Base-by-base conservation (phyloP, 345 rosid species). In the Sapria himalayana region DNA sequence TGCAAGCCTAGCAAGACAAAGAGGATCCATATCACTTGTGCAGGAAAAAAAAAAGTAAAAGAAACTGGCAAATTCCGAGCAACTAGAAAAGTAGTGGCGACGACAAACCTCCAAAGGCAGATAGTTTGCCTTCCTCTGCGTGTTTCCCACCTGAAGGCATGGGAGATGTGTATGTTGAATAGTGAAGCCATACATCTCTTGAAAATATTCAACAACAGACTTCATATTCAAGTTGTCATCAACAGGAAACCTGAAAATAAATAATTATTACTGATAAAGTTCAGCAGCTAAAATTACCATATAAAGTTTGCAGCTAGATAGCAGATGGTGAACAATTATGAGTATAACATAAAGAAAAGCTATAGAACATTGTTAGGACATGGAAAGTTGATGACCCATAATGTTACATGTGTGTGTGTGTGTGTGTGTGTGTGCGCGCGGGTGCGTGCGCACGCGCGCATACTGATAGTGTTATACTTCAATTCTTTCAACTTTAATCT, bases 101-200 rank as follows among this genome's bases (percentile, higher is more conserved):
- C 10, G 20, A 15, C 42, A 11, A 34, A 89, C 98, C 86, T 91
- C 99, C 99, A 91, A 74, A n/a, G 99, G 99, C 52, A 91, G 69
- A 64, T 91, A 91, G 50, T 79, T 91, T 19, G 96, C 93, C 64
- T 84, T 91, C 61, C 72, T 80, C 49, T 91, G 93, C n/a, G n/a
- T n/a, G 67, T 84, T 91, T 55, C 99, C 99, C 29, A 91, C 99
- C 72, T 80, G 92, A 58, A 91, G 96, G 51, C 96, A 91, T 6
- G 99, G 99, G 36, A 91, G 64, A 71, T 91, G 95, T 2, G 99
- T 65, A 42, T 77, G 84, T 41, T 69, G 70, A 49, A 91, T 91
- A 32, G 92, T 73, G 55, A 84, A 91, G 48, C 95, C 93, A 70
- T 91, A 91, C 93, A 84, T 77, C 68, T 91, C 96, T 54, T 80